Evolutionary conservation across 73 alveolate genomes (phyloP), one percentile per base, ranked within the genome.

Genomic region (Paramecium bursaria): DNA sequence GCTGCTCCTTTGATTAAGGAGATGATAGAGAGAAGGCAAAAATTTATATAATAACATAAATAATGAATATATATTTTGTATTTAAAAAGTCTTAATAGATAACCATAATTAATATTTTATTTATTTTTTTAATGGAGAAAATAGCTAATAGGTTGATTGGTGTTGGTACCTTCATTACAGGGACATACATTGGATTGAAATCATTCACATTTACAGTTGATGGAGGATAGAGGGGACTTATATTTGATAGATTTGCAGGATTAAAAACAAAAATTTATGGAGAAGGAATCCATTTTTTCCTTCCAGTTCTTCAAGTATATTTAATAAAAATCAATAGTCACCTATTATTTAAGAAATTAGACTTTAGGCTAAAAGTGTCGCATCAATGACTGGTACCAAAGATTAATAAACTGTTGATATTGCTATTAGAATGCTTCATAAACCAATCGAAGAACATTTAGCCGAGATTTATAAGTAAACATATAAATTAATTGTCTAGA

Each of bases 181-280:
- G 82, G 7, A 57, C 60, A 6, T n/a, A 47, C 17, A 33, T 67
- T 30, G 33, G 26, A n/a, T 67, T 67, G 26, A 33, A 67, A n/a
- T 35, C 82, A 31, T 92, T 87, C 89, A 57, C 85, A 73, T 91
- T 85, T 85, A 91, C 90, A n/a, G 94, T 92, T 17, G 96, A 93
- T 52, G 98, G 95, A 11, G 98, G 98, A 3, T 90, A 93, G 57
- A 74, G 98, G 79, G 98, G 92, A 9, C 85, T 93, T 48, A 61
- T 92, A 17, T 93, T 92, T 77, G 96, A 93, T 55, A 75, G 90
- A 48, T 52, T 82, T 74, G 44, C 73, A 44, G 98, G 98, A 75
- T 90, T 93, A 7, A 57, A 73, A 42, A 82, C 55, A 42, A 74
- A 73, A 29, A 85, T 91, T 35, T 79, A 88, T 42, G 95, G 96